A percentile compares a stretch with the other conserved stretches of the same genome.
phyloP scores from a whole-genome alignment of 2,329 filamentous ascomycete genomes.

The Colletotrichum somersetense region DNA sequence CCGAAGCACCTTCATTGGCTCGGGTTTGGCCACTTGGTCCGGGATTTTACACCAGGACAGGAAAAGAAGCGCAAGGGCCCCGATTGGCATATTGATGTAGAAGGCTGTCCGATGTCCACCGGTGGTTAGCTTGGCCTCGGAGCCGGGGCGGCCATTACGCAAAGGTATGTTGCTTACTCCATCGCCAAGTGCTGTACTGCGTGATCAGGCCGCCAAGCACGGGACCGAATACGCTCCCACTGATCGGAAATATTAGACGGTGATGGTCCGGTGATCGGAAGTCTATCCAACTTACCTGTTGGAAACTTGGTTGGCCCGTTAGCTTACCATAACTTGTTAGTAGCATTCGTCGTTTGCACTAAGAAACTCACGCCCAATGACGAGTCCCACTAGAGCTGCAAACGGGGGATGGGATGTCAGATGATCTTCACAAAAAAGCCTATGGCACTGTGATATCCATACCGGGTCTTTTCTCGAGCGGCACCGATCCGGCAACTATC shows the following conservation, averaged over 20 bases:
- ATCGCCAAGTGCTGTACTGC: conserved; percentile 55
- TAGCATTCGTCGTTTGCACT: too few relatives aligned
- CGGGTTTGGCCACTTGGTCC: conserved; percentile 48
- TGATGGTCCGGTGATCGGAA: not conserved
- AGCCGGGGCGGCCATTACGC: not conserved
- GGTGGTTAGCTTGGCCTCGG: not conserved
- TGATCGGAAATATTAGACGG: not conserved
- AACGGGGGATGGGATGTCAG: not conserved
- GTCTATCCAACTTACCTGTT: conserved; percentile 44
- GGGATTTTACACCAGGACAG: conserved; percentile 53
- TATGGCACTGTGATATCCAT: conserved; percentile 32
- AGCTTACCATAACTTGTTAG: not conserved
- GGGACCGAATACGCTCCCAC: conserved; percentile 57
- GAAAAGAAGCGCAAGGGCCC: conserved; percentile 50
- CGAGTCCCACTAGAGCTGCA: not conserved
- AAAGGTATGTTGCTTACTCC: conserved; percentile 49
- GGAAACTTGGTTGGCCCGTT: conserved; percentile 44
- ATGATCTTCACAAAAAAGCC: not conserved
- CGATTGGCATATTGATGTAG: conserved; percentile 55
- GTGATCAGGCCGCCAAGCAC: conserved; percentile 59
- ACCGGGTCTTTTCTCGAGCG: conserved; percentile 49
- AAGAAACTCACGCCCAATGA: conserved; percentile 6
- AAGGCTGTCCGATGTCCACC: conserved; percentile 47
- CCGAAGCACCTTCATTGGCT: conserved; percentile 49
- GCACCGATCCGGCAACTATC: conserved; percentile 49